Conservation (phyloP, 805 yeast genomes). For the baker's yeast (Saccharomyces cerevisiae) region DNA sequence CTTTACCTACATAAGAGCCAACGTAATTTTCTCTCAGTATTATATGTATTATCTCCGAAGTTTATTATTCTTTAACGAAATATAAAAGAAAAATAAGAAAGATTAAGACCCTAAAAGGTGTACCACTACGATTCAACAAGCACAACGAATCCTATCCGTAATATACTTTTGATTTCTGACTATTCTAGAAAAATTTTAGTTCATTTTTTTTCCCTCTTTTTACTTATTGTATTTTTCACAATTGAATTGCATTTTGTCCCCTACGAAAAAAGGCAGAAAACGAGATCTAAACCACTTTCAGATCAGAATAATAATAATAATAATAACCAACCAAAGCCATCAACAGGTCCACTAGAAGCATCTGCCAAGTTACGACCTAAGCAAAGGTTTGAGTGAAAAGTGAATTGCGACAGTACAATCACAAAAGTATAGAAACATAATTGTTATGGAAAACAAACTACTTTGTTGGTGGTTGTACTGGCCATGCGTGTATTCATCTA, state of each 20-base stretch:
- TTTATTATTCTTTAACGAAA: neutral
- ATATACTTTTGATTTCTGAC: neutral
- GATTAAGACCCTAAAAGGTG: neutral
- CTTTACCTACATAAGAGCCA: too few relatives aligned
- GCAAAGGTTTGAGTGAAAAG: neutral
- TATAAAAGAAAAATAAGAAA: neutral
- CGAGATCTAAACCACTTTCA: neutral
- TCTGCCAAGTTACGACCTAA: neutral
- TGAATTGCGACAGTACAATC: neutral
- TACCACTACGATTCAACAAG: neutral
- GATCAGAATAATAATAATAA: too few relatives aligned
- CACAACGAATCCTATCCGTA: too few relatives aligned
- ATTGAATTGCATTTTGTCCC: neutral
- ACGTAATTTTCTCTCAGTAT: too few relatives aligned
- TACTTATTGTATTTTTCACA: neutral
- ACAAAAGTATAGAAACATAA: neutral
- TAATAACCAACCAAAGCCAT: neutral
- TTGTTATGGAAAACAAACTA: neutral
- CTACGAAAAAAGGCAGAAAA: neutral
- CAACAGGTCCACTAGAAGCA: neutral
- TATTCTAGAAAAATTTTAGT: neutral
- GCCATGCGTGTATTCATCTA: conserved; percentile 18
- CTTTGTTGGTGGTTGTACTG: conserved; percentile 21
- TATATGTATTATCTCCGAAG: neutral
- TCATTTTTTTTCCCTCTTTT: neutral